Base-by-base conservation (phyloP, 495 filamentous ascomycete genomes). In the Rhypophila decipiens region DNA sequence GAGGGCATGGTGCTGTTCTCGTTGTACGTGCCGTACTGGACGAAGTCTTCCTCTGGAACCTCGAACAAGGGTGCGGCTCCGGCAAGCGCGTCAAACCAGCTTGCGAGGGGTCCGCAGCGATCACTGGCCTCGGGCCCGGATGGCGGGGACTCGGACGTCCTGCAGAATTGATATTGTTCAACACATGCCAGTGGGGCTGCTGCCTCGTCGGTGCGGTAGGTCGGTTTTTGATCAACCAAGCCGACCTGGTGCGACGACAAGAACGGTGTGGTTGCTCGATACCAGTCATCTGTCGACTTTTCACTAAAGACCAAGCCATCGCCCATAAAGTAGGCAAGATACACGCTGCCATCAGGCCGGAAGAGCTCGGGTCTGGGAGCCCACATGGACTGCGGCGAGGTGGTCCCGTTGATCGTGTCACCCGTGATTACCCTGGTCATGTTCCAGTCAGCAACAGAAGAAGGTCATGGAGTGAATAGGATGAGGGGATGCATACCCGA, bases 151-250 rank as follows among this genome's bases (percentile, higher is more conserved):
- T n/a, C n/a, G n/a, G n/a, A n/a, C n/a, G 42, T 17, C 24, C 24
- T 50, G 47, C 47, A 50, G 40, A 44, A 38, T 22, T 50, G 47
- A 34, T 27, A 42, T 21, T 50, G 47, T 0, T 27, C n/a, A 2
- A 35, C 7, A 33, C 47, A 50, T 9, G 21, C 47, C 20, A 50
- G 9, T 5, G 47, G 47, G n/a, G 47, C 43, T 1, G 47, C 47
- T 1, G 47, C 27, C 7, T 50, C 47, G 10, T 27, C 10, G 7
- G n/a, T 10, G 2, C 9, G 4, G 22, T 44, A 50, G n/a, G n/a
- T 1, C 2, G 4, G 29, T 27, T 15, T 4, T 12, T 2, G 40
- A 4, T n/a, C 18, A 27, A n/a, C n/a, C n/a, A n/a, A n/a, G n/a
- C n/a, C n/a, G n/a, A n/a, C 27, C 27, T 31, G 27, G 7, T 31